Percentiles rank a stretch among this genome's conserved stretches.
phyloP scores from a whole-genome alignment of 179 eudicot species.

The Patellifolia procumbens region DNA sequence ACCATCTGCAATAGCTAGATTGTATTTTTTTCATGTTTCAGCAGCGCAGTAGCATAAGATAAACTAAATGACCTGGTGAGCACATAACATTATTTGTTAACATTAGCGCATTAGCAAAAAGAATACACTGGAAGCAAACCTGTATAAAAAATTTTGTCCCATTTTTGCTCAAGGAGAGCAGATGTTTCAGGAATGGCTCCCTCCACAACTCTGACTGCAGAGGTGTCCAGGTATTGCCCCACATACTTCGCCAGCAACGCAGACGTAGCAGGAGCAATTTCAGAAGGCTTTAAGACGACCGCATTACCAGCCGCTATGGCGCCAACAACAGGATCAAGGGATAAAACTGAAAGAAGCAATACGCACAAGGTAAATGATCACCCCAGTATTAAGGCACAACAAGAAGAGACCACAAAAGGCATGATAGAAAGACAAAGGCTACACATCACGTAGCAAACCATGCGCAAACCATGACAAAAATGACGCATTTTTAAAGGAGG shows the following conservation, averaged over 20 bases:
- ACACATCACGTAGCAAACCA: neutral
- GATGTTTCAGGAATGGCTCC: conserved; percentile 77
- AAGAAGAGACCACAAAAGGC: neutral
- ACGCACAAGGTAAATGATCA: neutral
- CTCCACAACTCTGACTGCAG: conserved; percentile 76
- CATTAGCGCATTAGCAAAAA: neutral
- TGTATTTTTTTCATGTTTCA: neutral
- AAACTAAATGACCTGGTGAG: neutral
- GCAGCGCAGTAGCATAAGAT: neutral
- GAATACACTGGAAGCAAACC: conserved; percentile 38
- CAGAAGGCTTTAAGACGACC: conserved; percentile 85
- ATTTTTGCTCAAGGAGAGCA: conserved; percentile 74
- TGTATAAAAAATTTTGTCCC: conserved; percentile 92
- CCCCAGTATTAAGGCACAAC: neutral
- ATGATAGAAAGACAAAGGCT: neutral
- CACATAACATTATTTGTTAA: neutral
- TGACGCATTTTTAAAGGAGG: neutral
- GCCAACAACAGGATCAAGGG: conserved; percentile 86
- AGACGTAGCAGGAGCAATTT: conserved; percentile 75
- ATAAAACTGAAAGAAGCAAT: conserved; percentile 50
- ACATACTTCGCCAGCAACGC: conserved; percentile 57
- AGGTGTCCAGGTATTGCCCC: conserved; percentile 58
- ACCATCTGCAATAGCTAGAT: neutral
- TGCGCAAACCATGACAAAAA: neutral
- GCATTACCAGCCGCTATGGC: conserved; percentile 92